These are phyloP conservation scores for Pholiota microspora DNA, from an alignment of 768 basidiomycete genomes.

Conservation along the genomic window DNA sequence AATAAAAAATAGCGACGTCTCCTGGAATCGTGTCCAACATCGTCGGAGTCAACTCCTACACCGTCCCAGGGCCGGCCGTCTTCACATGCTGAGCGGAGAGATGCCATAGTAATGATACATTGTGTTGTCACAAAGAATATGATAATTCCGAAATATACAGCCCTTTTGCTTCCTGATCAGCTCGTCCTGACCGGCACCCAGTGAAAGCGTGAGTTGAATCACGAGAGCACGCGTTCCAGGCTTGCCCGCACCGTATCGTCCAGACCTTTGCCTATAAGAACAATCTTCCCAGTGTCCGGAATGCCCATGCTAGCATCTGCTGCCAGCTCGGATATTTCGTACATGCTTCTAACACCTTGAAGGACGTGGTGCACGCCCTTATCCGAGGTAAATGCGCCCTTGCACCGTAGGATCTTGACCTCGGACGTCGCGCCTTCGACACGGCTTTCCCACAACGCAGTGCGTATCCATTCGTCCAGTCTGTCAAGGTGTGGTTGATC, in stretches of 20 bases:
- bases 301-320: slow-evolving; percentile 37
- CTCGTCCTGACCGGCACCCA: not conserved
- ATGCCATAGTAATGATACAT: not conserved
- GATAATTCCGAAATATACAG: not conserved
- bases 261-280: slow-evolving; percentile 85
- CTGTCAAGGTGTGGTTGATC: slow-evolving; percentile 40
- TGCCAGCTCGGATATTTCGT: slow-evolving; percentile 64
- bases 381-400: slow-evolving; percentile 68
- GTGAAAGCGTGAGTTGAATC: not conserved
- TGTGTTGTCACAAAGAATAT: not conserved
- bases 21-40: slow-evolving; percentile 43
- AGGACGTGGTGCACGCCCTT: slow-evolving; percentile 67
- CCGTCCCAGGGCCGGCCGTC: slow-evolving; percentile 32
- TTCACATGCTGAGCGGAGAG: slow-evolving; percentile 25
- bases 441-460: slow-evolving; percentile 76
- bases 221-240: slow-evolving; percentile 37
- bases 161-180: not conserved
- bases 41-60: slow-evolving; percentile 34
- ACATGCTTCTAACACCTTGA: slow-evolving; percentile 90
- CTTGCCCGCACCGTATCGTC: slow-evolving; percentile 53
- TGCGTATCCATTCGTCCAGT: slow-evolving; percentile 81
- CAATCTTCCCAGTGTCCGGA: slow-evolving; percentile 72
- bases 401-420: slow-evolving; percentile 69
- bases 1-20: slow-evolving; percentile 31
- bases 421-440: slow-evolving; percentile 34